Percentiles rank a stretch among this genome's conserved stretches.
phyloP scores from a whole-genome alignment of 257 asterid genomes.

The Solanum verrucosum region DNA sequence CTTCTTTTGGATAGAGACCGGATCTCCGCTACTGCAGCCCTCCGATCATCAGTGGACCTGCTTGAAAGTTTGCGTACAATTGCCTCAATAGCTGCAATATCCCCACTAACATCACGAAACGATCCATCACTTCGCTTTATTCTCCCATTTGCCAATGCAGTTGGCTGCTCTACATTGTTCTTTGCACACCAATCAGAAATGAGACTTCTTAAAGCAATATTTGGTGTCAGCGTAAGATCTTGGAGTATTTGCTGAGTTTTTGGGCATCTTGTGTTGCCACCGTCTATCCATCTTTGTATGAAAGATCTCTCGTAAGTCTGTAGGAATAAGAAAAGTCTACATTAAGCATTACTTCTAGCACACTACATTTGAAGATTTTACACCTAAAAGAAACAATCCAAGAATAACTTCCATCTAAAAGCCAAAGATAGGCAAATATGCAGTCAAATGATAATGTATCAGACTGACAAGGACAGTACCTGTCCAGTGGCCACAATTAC shows the following conservation, averaged over 20 bases:
- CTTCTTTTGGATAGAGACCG: slow-evolving; percentile 87
- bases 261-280: slow-evolving; percentile 92
- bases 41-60: slow-evolving; percentile 43
- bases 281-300: slow-evolving; percentile 92
- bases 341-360: neutral
- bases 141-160: slow-evolving; percentile 42
- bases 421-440: neutral
- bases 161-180: slow-evolving; percentile 60
- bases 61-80: slow-evolving; percentile 68
- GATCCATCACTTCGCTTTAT: slow-evolving; percentile 83
- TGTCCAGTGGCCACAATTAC: slow-evolving; percentile 89
- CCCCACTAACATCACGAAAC: slow-evolving; percentile 67
- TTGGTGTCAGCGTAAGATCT: slow-evolving; percentile 79
- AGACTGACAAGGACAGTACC: slow-evolving; percentile 2
- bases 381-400: neutral
- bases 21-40: slow-evolving; percentile 73
- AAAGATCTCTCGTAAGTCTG: slow-evolving; percentile 97
- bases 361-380: neutral
- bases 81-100: slow-evolving; percentile 53
- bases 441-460: neutral
- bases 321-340: neutral
- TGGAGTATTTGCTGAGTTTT: slow-evolving; percentile 88
- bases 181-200: slow-evolving; percentile 77
- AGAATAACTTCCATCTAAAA: neutral
- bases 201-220: slow-evolving; percentile 64